Evolutionary conservation across 371 early-diverging fungal genomes (phyloP).

Genomic region (Sporodiniella umbellata): DNA sequence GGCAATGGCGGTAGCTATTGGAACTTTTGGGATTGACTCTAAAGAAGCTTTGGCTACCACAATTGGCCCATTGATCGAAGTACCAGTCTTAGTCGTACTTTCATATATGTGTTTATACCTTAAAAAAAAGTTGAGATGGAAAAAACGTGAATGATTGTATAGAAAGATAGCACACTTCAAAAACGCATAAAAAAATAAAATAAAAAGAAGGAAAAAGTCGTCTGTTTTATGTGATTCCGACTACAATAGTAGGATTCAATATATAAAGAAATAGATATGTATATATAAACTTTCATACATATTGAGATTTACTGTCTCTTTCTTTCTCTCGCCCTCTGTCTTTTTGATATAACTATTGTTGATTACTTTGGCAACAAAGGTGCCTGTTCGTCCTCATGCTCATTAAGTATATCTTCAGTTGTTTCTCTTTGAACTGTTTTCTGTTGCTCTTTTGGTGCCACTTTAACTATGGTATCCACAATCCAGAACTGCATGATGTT

Average conservation of each 20-base stretch:
- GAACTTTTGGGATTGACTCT: slow-evolving; percentile 65
- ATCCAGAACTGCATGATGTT: slow-evolving; percentile 69
- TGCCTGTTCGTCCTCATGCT: slow-evolving; percentile 13
- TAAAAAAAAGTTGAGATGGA: slow-evolving; percentile 27
- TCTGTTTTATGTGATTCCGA: too few species aligned
- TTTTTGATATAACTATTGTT: too few species aligned
- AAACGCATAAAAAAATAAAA: too few species aligned
- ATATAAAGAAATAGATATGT: too few species aligned
- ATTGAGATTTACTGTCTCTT: too few species aligned
- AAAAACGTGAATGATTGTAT: background rate
- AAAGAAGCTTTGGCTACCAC: slow-evolving; percentile 67
- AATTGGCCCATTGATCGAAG: slow-evolving; percentile 77
- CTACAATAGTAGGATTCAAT: too few species aligned
- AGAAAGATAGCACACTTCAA: too few species aligned
- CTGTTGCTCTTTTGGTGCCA: slow-evolving; percentile 11
- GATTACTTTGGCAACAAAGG: slow-evolving; percentile 17
- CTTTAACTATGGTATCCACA: slow-evolving; percentile 62
- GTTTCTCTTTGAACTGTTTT: background rate
- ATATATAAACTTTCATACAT: too few species aligned
- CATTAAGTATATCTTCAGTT: background rate
- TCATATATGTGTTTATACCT: slow-evolving; percentile 25
- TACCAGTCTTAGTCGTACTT: slow-evolving; percentile 50
- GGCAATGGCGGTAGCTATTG: slow-evolving; percentile 74
- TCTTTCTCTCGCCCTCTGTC: too few species aligned
- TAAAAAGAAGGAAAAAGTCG: too few species aligned